Conservation (phyloP, 768 basidiomycete species). For the Lentinula lateritia region DNA sequence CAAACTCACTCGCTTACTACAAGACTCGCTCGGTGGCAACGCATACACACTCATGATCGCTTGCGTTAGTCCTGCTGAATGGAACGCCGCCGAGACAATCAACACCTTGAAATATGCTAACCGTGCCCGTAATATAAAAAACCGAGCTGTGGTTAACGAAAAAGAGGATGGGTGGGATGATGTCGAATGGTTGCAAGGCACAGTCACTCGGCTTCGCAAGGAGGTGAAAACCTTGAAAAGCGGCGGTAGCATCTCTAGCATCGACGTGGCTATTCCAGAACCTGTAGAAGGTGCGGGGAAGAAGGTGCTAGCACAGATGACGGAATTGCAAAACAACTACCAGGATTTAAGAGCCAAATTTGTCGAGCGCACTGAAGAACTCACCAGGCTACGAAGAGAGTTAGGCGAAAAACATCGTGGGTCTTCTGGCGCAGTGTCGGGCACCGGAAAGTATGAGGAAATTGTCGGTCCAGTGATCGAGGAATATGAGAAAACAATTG, state of each 20-base stretch:
- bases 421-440: constrained; percentile 57
- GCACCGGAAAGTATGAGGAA: constrained; percentile 80
- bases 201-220: constrained; percentile 77
- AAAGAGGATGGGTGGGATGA: constrained; percentile 99
- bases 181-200: constrained; percentile 90
- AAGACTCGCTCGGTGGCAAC: constrained; percentile 97
- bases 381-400: constrained; percentile 73
- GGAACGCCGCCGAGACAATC: constrained; percentile 90
- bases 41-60: constrained; percentile 99
- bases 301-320: constrained; percentile 75
- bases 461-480: constrained; percentile 97
- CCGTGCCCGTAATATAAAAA: constrained; percentile 96
- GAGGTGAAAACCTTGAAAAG: constrained; percentile 82
- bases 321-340: constrained; percentile 81
- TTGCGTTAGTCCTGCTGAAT: constrained; percentile 94
- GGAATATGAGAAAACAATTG: constrained; percentile 97
- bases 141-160: constrained; percentile 86
- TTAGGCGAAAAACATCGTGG: constrained; percentile 68
- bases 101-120: constrained; percentile 97
- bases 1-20: constrained; percentile 91
- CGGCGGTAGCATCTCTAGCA: constrained; percentile 26
- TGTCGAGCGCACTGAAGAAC: constrained; percentile 84
- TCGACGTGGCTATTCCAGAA: constrained; percentile 18
- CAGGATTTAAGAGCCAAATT: constrained; percentile 80
- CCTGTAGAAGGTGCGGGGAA: constrained; percentile 63